phyloP scores from a whole-genome alignment of 140 eudicot genomes.

The Bidens hawaiensis region DNA sequence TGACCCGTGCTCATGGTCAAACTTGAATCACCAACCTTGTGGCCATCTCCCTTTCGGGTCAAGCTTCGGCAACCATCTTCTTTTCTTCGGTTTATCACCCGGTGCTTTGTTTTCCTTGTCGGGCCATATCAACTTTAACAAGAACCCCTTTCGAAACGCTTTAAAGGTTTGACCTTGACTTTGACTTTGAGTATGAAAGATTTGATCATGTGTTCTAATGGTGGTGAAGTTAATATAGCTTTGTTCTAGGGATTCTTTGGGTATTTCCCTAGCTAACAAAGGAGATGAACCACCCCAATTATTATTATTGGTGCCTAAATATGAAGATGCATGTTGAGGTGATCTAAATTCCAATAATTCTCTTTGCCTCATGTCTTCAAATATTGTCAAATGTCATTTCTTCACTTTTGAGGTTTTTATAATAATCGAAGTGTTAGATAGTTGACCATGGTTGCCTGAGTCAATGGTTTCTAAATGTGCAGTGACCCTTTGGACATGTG shows the following conservation, averaged over 20 bases:
- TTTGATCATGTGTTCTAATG: constrained; percentile 41
- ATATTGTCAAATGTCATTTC: background rate
- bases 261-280: constrained; percentile 61
- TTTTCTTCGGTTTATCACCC: constrained; percentile 29
- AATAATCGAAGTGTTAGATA: background rate
- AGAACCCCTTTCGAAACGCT: constrained; percentile 29
- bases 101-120: constrained; percentile 14
- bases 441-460: background rate
- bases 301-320: constrained; percentile 51
- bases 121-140: constrained; percentile 46
- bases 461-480: no score
- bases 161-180: constrained; percentile 13
- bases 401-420: no score
- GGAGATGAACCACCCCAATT: constrained; percentile 91
- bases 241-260: constrained; percentile 66
- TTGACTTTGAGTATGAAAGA: constrained; percentile 30
- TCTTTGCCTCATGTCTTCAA: constrained; percentile 37
- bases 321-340: constrained; percentile 68
- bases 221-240: constrained; percentile 52
- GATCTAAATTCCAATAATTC: constrained; percentile 62
- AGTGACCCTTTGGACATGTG: background rate
- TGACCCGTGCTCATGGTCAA: background rate
- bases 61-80: constrained; percentile 41
- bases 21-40: constrained; percentile 59
- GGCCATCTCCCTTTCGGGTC: constrained; percentile 69